These are phyloP conservation scores for Paraphysoderma sedebokerense DNA, from an alignment of 371 early-diverging fungal genomes.

Conservation along the genomic window DNA sequence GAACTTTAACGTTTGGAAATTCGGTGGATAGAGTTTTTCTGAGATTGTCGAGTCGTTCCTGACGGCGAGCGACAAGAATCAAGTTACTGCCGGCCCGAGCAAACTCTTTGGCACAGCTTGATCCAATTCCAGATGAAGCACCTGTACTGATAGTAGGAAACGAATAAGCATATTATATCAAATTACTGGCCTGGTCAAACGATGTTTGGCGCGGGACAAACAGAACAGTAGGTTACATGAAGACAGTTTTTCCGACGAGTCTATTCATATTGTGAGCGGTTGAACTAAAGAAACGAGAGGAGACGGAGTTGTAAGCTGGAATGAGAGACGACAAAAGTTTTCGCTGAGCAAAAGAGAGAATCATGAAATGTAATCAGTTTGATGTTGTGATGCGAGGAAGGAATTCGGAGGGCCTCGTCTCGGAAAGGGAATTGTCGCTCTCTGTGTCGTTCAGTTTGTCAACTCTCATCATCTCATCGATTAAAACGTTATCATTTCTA, in stretches of 20 bases:
- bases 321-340: too few relatives aligned
- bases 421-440: too few relatives aligned
- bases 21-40: constrained; percentile 23
- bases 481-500: too few relatives aligned
- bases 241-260: constrained; percentile 23
- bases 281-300: too few relatives aligned
- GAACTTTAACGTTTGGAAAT: constrained; percentile 38
- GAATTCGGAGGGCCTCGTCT: too few relatives aligned
- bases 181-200: constrained; percentile 2
- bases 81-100: constrained; percentile 63
- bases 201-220: background rate
- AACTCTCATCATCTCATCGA: too few relatives aligned
- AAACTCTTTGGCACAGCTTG: constrained; percentile 67
- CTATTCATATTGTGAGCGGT: too few relatives aligned
- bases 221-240: constrained; percentile 13
- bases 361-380: too few relatives aligned
- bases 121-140: constrained; percentile 82
- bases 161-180: constrained; percentile 1
- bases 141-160: constrained; percentile 50
- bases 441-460: too few relatives aligned
- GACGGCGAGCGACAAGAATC: constrained; percentile 61
- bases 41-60: constrained; percentile 42
- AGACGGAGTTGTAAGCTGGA: too few relatives aligned
- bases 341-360: too few relatives aligned
- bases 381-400: too few relatives aligned